Conservation (phyloP, 768 basidiomycete genomes). For the Brasilioporus rufonigricans region DNA sequence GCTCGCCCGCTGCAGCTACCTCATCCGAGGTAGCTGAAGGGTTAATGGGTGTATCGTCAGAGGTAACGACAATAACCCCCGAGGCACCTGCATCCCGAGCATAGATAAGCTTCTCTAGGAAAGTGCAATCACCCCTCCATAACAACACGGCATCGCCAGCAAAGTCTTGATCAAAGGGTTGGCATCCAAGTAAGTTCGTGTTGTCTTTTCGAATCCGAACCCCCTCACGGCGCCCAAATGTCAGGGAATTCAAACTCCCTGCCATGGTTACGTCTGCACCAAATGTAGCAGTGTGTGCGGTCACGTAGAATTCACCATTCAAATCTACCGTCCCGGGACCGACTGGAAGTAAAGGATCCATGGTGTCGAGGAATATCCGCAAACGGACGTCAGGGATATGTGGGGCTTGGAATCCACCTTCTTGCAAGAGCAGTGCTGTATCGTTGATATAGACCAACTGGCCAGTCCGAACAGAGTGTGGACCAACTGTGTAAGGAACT, state of each 20-base stretch:
- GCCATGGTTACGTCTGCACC: constrained; percentile 55
- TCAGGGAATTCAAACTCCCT: constrained; percentile 30
- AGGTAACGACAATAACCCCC: constrained; percentile 75
- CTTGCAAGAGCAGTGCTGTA: constrained; percentile 40
- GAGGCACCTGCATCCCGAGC: constrained; percentile 71
- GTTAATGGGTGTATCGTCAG: constrained; percentile 57
- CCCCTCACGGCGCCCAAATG: constrained; percentile 51
- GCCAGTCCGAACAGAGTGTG: constrained; percentile 74
- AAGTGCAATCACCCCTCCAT: constrained; percentile 81
- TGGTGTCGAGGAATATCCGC: constrained; percentile 53
- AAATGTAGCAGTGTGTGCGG: constrained; percentile 66
- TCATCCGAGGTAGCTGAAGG: constrained; percentile 64
- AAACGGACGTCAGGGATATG: constrained; percentile 48
- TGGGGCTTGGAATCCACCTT: constrained; percentile 20
- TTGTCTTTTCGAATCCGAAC: constrained; percentile 52
- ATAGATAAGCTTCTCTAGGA: constrained; percentile 74
- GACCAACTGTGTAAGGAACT: constrained; percentile 59
- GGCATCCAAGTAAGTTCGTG: constrained; percentile 59
- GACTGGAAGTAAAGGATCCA: constrained; percentile 47
- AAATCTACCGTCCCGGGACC: constrained; percentile 38
- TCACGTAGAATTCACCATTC: constrained; percentile 47
- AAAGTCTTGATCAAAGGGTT: constrained; percentile 47
- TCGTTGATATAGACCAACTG: constrained; percentile 85
- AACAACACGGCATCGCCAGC: constrained; percentile 57
- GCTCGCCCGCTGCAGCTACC: constrained; percentile 51